Percentiles rank a stretch among this genome's conserved stretches.
phyloP scores from a whole-genome alignment of 1,284 basidiomycete species.

The Ceratobasidium theobromae region DNA sequence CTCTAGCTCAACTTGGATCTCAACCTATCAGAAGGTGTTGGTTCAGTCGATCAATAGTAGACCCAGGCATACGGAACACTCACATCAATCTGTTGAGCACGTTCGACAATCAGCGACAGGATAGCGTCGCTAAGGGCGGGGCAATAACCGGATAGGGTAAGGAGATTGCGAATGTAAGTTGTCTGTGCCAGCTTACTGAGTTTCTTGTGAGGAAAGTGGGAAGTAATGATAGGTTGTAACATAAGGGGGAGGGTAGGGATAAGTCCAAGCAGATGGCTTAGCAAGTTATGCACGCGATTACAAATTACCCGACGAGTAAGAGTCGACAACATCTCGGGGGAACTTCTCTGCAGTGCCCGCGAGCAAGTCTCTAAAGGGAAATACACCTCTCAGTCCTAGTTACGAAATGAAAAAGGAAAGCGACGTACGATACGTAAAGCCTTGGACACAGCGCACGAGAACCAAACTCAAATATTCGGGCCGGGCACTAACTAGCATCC shows the following conservation, averaged over 20 bases:
- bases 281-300: conserved; percentile 81
- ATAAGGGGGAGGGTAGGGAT: conserved; percentile 88
- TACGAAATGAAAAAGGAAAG: conserved; percentile 19
- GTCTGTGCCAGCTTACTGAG: conserved; percentile 80
- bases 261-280: conserved; percentile 81
- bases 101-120: conserved; percentile 82
- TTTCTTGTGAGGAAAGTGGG: conserved; percentile 91
- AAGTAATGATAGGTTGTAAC: conserved; percentile 80
- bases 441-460: conserved; percentile 77
- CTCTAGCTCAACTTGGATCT: conserved; percentile 95
- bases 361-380: conserved; percentile 61
- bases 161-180: conserved; percentile 89
- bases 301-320: conserved; percentile 81
- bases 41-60: conserved; percentile 3
- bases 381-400: conserved; percentile 1
- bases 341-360: conserved; percentile 57
- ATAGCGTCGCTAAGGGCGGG: conserved; percentile 86
- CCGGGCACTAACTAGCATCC: conserved; percentile 90
- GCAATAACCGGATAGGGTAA: conserved; percentile 86
- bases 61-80: conserved; percentile 39
- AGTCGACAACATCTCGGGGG: conserved; percentile 66
- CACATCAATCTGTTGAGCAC: conserved; percentile 94
- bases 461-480: conserved; percentile 90
- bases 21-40: conserved; percentile 61
- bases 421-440: conserved; percentile 83